phyloP scores from a whole-genome alignment of 148 eudicot genomes.

The Vaccinium macrocarpon region DNA sequence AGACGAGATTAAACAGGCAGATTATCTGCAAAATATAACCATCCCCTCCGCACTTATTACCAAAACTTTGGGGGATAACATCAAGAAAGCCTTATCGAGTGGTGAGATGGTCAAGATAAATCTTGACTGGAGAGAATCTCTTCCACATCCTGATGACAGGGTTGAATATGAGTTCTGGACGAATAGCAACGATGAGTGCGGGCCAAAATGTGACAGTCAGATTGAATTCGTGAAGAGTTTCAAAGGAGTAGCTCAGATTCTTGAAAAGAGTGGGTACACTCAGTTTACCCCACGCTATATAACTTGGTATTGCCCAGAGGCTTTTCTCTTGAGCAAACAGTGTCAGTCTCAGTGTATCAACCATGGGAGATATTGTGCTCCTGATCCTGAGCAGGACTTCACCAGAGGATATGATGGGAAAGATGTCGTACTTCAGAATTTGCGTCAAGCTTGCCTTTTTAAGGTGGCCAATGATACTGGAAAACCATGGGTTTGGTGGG shows the following conservation, averaged over 20 bases:
- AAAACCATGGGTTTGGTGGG: constrained; percentile 99
- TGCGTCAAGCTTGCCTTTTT: constrained; percentile 82
- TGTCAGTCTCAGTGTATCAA: constrained; percentile 95
- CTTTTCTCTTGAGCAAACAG: constrained; percentile 70
- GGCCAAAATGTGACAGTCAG: constrained; percentile 84
- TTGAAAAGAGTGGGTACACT: constrained; percentile 82
- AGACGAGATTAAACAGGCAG: constrained; percentile 50
- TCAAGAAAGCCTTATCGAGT: constrained; percentile 57
- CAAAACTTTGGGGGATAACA: constrained; percentile 65
- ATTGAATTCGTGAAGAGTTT: constrained; percentile 74
- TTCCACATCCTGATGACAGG: constrained; percentile 95
- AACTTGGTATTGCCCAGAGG: constrained; percentile 97
- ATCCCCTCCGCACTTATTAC: constrained; percentile 88
- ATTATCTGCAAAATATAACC: constrained; percentile 71
- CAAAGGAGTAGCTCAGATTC: constrained; percentile 90
- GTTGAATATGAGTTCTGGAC: constrained; percentile 98
- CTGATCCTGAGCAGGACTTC: constrained; percentile 93
- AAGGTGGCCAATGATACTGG: constrained; percentile 85
- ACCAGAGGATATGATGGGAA: constrained; percentile 81
- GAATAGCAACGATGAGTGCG: constrained; percentile 93
- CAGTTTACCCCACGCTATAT: constrained; percentile 85
- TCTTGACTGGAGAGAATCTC: constrained; percentile 95
- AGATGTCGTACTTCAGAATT: constrained; percentile 89
- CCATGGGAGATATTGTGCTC: constrained; percentile 93
- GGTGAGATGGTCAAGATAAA: constrained; percentile 63